These are phyloP conservation scores for Paramecium tetraurelia DNA, from an alignment of 73 alveolate species.

Conservation along the genomic window DNA sequence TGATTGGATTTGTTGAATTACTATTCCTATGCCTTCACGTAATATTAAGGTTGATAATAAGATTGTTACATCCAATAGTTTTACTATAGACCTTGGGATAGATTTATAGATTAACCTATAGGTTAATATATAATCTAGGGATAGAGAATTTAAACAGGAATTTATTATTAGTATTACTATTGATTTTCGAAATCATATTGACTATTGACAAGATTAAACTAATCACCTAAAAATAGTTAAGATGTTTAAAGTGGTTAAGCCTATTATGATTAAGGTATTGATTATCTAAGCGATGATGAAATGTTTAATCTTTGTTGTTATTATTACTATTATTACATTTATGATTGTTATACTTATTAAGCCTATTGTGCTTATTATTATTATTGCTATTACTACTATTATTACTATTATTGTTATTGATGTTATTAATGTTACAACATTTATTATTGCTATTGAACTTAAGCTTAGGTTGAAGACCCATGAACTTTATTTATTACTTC, in stretches of 20 bases:
- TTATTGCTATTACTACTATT: background rate
- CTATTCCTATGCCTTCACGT: background rate
- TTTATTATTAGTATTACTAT: background rate
- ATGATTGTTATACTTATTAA: background rate
- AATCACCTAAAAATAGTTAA: background rate
- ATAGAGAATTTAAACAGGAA: constrained; percentile 6
- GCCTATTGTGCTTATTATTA: background rate
- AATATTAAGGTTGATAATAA: constrained; percentile 14
- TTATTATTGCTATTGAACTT: background rate
- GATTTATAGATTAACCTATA: background rate
- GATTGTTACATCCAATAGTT: constrained; percentile 14
- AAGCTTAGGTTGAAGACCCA: background rate
- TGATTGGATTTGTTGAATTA: background rate
- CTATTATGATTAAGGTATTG: background rate
- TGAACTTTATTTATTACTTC: constrained; percentile 4
- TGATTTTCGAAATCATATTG: background rate
- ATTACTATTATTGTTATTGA: background rate
- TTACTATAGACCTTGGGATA: background rate
- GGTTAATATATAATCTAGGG: constrained; percentile 32
- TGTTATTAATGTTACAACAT: background rate
- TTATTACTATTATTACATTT: background rate
- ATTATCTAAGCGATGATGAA: constrained; percentile 5
- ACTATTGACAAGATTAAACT: constrained; percentile 9
- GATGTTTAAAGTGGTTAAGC: background rate
- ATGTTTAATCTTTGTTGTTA: background rate